phyloP scores from a whole-genome alignment of 345 rosid species.

The Toxicodendron radicans region DNA sequence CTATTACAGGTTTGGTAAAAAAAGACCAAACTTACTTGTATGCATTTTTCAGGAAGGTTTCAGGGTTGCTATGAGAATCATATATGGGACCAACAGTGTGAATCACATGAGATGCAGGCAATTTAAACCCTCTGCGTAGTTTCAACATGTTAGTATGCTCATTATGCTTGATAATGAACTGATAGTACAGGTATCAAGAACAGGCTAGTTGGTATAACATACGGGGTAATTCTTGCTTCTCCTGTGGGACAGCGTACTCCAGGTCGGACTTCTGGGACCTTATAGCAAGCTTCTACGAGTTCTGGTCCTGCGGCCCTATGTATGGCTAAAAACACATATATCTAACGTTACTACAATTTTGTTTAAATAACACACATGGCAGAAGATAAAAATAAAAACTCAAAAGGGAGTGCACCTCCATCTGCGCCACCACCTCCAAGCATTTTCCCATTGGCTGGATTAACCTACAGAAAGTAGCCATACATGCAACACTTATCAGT shows the following conservation, averaged over 20 bases:
- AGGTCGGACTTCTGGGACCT: conserved; percentile 62
- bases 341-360: background rate
- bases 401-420: conserved; percentile 52
- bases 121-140: conserved; percentile 65
- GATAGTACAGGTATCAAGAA: background rate
- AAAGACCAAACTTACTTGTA: conserved; percentile 47
- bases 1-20: background rate
- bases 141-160: conserved; percentile 9
- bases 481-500: no score
- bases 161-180: background rate
- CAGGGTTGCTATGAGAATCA: conserved; percentile 46
- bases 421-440: conserved; percentile 96
- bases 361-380: background rate
- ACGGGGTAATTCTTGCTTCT: conserved; percentile 90
- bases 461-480: conserved; percentile 44
- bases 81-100: conserved; percentile 86
- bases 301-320: conserved; percentile 84
- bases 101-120: conserved; percentile 75
- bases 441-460: conserved; percentile 86
- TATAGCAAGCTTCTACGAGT: conserved; percentile 63
- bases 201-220: conserved; percentile 6
- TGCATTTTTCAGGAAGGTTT: conserved; percentile 51
- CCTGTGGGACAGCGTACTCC: conserved; percentile 80
- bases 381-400: background rate
- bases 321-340: conserved; percentile 45